phyloP scores from a whole-genome alignment of 441 rosid species.

The Melastoma candidum region DNA sequence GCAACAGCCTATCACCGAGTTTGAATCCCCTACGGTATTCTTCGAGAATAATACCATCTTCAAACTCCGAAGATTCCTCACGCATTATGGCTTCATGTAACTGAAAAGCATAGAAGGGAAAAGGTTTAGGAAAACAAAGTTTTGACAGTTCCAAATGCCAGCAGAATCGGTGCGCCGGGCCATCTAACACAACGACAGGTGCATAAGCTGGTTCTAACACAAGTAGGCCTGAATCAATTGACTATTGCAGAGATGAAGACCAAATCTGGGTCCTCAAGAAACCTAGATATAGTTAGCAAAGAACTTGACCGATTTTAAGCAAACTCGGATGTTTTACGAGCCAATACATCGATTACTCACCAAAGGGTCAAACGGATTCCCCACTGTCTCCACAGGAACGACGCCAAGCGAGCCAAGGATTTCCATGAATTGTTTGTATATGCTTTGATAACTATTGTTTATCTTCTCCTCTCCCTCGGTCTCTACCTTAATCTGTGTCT shows the following conservation, averaged over 20 bases:
- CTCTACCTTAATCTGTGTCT: conserved; percentile 70
- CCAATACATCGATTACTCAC: conserved; percentile 36
- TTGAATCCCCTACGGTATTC: conserved; percentile 5
- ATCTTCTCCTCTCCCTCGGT: conserved; percentile 91
- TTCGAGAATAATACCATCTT: conserved; percentile 50
- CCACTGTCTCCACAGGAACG: conserved; percentile 68
- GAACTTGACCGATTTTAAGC: conserved; percentile 35
- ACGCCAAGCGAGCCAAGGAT: conserved; percentile 70
- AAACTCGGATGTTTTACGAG: conserved; percentile 39
- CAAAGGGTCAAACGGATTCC: conserved; percentile 83
- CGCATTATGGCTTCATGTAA: conserved; percentile 93
- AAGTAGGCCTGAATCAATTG: conserved; percentile 44
- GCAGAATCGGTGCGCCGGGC: too few relatives aligned
- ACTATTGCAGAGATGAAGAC: conserved; percentile 27
- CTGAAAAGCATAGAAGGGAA: conserved; percentile 18
- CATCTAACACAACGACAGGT: too few relatives aligned
- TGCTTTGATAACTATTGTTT: conserved; percentile 81
- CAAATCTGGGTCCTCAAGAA: conserved; percentile 45
- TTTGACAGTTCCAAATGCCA: too few relatives aligned
- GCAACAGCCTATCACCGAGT: conserved; percentile 5
- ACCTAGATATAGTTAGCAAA: conserved; percentile 41
- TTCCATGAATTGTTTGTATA: conserved; percentile 82
- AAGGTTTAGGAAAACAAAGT: too few relatives aligned
- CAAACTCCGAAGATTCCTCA: conserved; percentile 64
- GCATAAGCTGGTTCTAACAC: conserved; percentile 1